A percentile compares a stretch with the other conserved stretches of the same genome.
Conservation (phyloP, 345 rosid species). For the Citrus hindsii region DNA sequence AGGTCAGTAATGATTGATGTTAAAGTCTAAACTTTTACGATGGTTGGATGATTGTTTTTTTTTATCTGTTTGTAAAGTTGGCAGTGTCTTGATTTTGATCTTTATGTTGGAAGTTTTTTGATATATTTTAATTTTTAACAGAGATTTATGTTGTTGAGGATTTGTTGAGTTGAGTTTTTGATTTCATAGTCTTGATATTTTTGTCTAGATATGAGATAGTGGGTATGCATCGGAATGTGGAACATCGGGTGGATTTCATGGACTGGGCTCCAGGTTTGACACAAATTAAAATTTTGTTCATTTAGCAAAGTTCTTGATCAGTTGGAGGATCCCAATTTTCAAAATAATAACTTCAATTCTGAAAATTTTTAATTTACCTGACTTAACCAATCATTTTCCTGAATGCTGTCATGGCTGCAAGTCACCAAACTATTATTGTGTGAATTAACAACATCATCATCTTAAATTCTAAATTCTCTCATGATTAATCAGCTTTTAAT, state of each 20-base stretch:
- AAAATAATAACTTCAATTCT: background rate
- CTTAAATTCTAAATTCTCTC: background rate
- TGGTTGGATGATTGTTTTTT: background rate
- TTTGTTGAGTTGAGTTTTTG: background rate
- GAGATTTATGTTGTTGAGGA: background rate
- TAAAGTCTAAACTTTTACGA: background rate
- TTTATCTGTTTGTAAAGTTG: background rate
- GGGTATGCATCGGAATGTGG: conserved; percentile 84
- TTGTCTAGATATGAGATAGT: conserved; percentile 59
- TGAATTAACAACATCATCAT: background rate
- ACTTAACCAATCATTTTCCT: background rate
- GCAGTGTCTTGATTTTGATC: background rate
- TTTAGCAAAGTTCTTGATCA: background rate
- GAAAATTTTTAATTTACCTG: background rate
- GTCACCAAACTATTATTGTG: background rate
- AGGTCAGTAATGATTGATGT: background rate
- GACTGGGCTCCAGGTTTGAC: conserved; percentile 97
- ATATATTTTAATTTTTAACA: background rate
- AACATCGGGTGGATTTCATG: conserved; percentile 89
- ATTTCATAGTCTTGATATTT: conserved; percentile 6
- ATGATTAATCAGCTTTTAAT: background rate
- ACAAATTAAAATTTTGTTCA: background rate
- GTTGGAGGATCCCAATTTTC: background rate
- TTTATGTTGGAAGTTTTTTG: background rate
- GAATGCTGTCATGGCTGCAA: background rate